Evolutionary conservation across 2,329 filamentous ascomycete genomes (phyloP).

Genomic region (Claviceps sp.): DNA sequence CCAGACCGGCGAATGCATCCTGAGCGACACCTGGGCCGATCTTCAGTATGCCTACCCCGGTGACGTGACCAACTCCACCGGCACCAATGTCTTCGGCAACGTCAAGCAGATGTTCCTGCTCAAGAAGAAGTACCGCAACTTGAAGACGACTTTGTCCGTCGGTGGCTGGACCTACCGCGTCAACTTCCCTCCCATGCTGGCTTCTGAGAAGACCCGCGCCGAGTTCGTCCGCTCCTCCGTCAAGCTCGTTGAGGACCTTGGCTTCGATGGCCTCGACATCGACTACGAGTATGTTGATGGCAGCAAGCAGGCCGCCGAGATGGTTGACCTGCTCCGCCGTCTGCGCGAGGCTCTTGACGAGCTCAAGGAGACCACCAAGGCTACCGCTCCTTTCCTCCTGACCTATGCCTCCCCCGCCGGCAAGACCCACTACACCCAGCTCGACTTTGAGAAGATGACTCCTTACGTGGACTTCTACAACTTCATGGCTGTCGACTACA

Average conservation of each 20-base stretch:
- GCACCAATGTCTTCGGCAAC: constrained; percentile 61
- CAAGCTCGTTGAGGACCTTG: constrained; percentile 53
- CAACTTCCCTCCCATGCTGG: constrained; percentile 45
- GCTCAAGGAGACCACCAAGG: constrained; percentile 24
- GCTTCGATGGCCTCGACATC: constrained; percentile 42
- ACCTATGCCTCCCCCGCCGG: constrained; percentile 37
- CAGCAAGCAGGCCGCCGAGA: constrained; percentile 24
- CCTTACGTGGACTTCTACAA: constrained; percentile 43
- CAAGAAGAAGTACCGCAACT: constrained; percentile 61
- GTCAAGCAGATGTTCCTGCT: constrained; percentile 64
- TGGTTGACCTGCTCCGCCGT: constrained; percentile 27
- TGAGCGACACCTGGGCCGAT: constrained; percentile 29
- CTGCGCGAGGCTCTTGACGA: constrained; percentile 30
- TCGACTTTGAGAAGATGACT: constrained; percentile 41
- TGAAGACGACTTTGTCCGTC: constrained; percentile 67
- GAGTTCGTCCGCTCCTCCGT: constrained; percentile 58
- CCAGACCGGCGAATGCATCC: constrained; percentile 4
- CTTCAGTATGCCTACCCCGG: constrained; percentile 52
- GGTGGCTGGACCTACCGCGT: constrained; percentile 67
- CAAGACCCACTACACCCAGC: constrained; percentile 31
- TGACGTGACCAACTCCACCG: constrained; percentile 39
- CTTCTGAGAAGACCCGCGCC: constrained; percentile 45
- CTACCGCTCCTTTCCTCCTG: constrained; percentile 33
- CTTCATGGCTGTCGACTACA: constrained; percentile 58
- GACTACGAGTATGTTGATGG: constrained; percentile 42